Base-by-base conservation (phyloP, 108 stramenopile species). In the Pseudonitzschia delicatissima region DNA sequence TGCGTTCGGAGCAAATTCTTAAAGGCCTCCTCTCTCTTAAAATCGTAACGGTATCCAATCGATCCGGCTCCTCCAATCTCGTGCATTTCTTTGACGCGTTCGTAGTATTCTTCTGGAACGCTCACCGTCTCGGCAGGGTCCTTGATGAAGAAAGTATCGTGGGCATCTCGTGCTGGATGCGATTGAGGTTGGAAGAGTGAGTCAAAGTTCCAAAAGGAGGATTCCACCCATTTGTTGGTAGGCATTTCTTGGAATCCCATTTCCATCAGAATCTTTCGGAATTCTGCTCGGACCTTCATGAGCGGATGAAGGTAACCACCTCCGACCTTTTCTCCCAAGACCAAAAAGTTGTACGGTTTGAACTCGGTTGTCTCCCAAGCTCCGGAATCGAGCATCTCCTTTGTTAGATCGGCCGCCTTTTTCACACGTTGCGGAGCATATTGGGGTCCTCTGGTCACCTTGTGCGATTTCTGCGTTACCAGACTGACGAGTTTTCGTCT, bases 181-280 rank as follows among this genome's bases (percentile, higher is more conserved):
- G 87, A 92, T 86, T 99, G 99, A 12, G 99, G 99, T 73, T 99
- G 99, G 71, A 99, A 99, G 63, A 99, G 91, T 3, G 96, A 85
- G 71, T 99, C 99, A 73, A 99, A 99, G 81, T 99, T 99, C 99
- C 99, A 99, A 79, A 99, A 99, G 57, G 89, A 93, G 32, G 78
- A 82, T 74, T 99, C 99, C 42, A 99, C 98, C 97, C 97, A 99
- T 72, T 94, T 95, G 83, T 92, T 95, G 34, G 99, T 98, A 35
- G 98, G 98, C 99, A 99, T 99, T 86, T 99, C 99, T 39, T 84
- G 67, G 79, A 99, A 99, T 47, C 99, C 99, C 98, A 99, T 98
- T 65, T 94, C 83, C 93, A 98, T 91, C 39, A 99, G 79, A 61
- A 99, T 96, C 58, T 95, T 91, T 65, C 97, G 87, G 72, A 99